Conservation (phyloP, 2,329 filamentous ascomycete species). For the Colletotrichum phormii region DNA sequence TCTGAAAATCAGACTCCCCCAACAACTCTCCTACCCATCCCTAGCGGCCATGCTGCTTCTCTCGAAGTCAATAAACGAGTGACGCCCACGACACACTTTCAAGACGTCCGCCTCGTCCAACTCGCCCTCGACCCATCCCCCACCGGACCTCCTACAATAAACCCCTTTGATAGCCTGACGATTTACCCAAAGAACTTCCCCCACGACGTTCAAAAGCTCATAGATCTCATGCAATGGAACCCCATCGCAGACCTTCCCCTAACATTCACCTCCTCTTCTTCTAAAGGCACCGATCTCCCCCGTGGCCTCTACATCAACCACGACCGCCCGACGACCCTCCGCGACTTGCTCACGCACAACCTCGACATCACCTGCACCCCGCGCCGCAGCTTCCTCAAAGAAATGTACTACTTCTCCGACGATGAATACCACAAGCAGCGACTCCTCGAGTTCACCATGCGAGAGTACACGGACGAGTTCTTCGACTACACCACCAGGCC, state of each 20-base stretch:
- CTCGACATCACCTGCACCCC: conserved; percentile 93
- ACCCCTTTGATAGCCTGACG: conserved; percentile 84
- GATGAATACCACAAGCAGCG: conserved; percentile 82
- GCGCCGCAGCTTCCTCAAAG: conserved; percentile 84
- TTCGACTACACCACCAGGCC: conserved; percentile 96
- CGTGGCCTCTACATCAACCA: conserved; percentile 51
- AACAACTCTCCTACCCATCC: conserved; percentile 63
- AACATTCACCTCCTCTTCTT: not conserved
- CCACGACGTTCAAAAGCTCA: conserved; percentile 81
- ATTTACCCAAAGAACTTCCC: conserved; percentile 91
- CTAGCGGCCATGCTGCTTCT: conserved; percentile 65
- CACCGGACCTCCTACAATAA: conserved; percentile 46
- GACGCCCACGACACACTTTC: conserved; percentile 85
- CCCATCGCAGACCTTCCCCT: conserved; percentile 77
- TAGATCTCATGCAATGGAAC: conserved; percentile 83
- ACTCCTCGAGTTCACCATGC: conserved; percentile 83
- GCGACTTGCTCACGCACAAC: conserved; percentile 82
- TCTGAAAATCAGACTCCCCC: conserved; percentile 25
- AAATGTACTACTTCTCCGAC: conserved; percentile 79
- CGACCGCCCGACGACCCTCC: conserved; percentile 67
- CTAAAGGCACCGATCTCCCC: conserved; percentile 37
- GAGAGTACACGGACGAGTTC: conserved; percentile 87
- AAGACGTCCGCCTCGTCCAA: conserved; percentile 84
- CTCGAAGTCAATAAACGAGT: conserved; percentile 77
- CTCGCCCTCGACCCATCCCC: conserved; percentile 28